Base-by-base conservation (phyloP, 192 early-diverging fungal genomes). In the Backusella australiensis region DNA sequence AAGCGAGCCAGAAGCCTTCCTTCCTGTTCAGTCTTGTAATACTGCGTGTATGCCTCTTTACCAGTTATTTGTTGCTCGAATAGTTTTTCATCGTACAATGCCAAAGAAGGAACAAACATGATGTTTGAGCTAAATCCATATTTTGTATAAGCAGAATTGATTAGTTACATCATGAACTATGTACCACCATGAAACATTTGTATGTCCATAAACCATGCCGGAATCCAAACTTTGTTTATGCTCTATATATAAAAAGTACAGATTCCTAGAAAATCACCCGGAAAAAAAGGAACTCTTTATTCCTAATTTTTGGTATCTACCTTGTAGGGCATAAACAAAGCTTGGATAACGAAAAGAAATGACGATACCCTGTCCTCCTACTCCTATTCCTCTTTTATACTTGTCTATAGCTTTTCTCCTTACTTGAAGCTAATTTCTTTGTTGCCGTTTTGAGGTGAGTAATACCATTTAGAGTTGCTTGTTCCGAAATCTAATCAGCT, bases 371-470 rank as follows among this genome's bases (percentile, higher is more conserved):
- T 12, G 11, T 39, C 42, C 11, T 17, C 42, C 42, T 3, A 14
- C 42, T 17, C 42, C 42, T 17, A 15, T 14, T 44, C 42, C 75
- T 44, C 42, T 21, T 79, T 79, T 26, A 23, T 41, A 56, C 73
- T 72, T 5, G 42, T 44, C 15, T 44, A 2, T 44, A 6, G 17
- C 15, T 17, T 41, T 36, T 38, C 73, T 69, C 8, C 39, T 49
- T 71, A 71, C 70, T 83, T 80, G 11, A 82, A 68, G 0, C 77
- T 75, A 23, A 77, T 80, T 53, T 81, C 75, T 29, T 82, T 82
- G 34, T 79, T 75, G 15, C 77, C 77, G 77, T 78, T 78, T 8
- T 80, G 73, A 56, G 81, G 80, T 1, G 75, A 74, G 32, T 81
- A 81, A 46, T 71, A 71, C 70, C 70, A 71, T 49, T 71, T 71